Conservation (phyloP, 495 filamentous ascomycete genomes). For the Delitschia confertaspora region DNA sequence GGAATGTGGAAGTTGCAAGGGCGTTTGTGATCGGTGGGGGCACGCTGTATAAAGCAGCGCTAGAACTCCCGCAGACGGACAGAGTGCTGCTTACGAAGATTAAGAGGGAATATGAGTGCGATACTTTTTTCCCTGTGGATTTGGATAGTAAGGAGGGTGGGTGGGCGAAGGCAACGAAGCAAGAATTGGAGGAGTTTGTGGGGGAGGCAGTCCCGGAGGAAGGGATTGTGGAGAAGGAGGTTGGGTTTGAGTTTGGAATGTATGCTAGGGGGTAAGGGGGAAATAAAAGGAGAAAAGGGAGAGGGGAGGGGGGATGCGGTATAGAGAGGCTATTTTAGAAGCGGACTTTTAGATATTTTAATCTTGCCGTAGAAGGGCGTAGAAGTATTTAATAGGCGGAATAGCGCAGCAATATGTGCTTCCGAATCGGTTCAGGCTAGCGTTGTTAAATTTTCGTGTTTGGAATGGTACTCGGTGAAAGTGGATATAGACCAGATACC, state of each 20-base stretch:
- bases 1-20: slow-evolving; percentile 30
- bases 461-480: too few relatives aligned
- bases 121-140: slow-evolving; percentile 72
- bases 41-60: slow-evolving; percentile 67
- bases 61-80: slow-evolving; percentile 36
- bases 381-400: too few relatives aligned
- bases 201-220: slow-evolving; percentile 47
- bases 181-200: slow-evolving; percentile 47
- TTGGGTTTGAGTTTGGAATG: slow-evolving; percentile 44
- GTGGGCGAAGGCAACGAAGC: slow-evolving; percentile 44
- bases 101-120: slow-evolving; percentile 64
- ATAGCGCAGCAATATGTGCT: too few relatives aligned
- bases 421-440: too few relatives aligned
- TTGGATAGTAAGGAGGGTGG: slow-evolving; percentile 38
- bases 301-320: too few relatives aligned
- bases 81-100: slow-evolving; percentile 58
- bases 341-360: too few relatives aligned
- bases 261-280: slow-evolving; percentile 56
- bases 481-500: too few relatives aligned
- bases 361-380: too few relatives aligned
- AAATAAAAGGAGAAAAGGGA: too few relatives aligned
- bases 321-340: too few relatives aligned
- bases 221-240: slow-evolving; percentile 47
- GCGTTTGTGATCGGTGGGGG: slow-evolving; percentile 86
- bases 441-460: too few relatives aligned